Conservation (phyloP, 2,329 filamentous ascomycete species). For the Ilyonectria destructans region DNA sequence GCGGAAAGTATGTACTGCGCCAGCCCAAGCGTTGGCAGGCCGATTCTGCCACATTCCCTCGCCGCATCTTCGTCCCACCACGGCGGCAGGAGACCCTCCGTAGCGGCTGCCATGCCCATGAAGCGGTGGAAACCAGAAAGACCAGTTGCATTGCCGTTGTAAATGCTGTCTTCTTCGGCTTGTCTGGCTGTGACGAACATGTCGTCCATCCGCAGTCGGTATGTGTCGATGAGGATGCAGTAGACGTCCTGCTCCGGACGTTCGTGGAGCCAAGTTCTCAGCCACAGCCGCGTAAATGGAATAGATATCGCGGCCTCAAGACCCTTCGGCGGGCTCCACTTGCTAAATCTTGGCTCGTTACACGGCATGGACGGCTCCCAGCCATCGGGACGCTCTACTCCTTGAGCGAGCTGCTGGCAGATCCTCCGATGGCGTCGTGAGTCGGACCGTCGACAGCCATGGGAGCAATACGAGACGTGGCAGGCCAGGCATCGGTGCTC, state of each 20-base stretch:
- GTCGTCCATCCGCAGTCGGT: slow-evolving; percentile 59
- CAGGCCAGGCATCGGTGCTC: background rate
- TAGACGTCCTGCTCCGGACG: slow-evolving; percentile 59
- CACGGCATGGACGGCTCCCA: background rate
- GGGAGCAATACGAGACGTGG: slow-evolving; percentile 16
- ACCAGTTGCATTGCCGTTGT: slow-evolving; percentile 37
- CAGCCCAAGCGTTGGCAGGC: slow-evolving; percentile 43
- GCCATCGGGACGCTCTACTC: slow-evolving; percentile 3
- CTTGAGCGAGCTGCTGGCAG: slow-evolving; percentile 7
- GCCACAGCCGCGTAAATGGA: slow-evolving; percentile 55
- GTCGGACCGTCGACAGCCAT: slow-evolving; percentile 9
- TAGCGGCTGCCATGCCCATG: slow-evolving; percentile 37
- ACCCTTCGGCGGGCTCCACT: slow-evolving; percentile 34
- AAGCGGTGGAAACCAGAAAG: slow-evolving; percentile 53
- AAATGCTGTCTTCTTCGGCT: slow-evolving; percentile 43
- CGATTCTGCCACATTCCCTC: slow-evolving; percentile 56
- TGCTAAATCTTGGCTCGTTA: background rate
- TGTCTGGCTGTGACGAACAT: slow-evolving; percentile 36
- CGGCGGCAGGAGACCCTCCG: slow-evolving; percentile 51
- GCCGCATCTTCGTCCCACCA: slow-evolving; percentile 59
- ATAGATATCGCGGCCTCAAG: slow-evolving; percentile 44
- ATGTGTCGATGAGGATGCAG: slow-evolving; percentile 60
- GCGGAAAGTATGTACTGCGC: slow-evolving; percentile 48
- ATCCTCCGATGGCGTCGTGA: background rate
- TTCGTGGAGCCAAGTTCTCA: slow-evolving; percentile 56